These are phyloP conservation scores for Coemansia sp. DNA, from an alignment of 192 early-diverging fungal genomes.

Conservation along the genomic window DNA sequence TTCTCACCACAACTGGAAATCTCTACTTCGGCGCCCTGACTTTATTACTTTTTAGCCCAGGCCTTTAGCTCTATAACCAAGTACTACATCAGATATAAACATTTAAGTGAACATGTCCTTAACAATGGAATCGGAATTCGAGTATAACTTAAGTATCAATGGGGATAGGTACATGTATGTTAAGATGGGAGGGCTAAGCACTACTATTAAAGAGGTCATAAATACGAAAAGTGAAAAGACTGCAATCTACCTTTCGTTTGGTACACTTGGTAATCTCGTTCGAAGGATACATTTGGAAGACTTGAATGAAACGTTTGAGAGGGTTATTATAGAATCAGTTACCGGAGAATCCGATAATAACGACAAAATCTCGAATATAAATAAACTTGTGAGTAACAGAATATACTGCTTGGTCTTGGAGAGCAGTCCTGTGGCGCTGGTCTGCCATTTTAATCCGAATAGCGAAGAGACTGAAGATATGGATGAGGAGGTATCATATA, in stretches of 20 bases:
- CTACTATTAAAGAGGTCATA: background rate
- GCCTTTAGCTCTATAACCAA: background rate
- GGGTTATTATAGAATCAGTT: background rate
- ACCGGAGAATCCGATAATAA: background rate
- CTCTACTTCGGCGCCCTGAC: background rate
- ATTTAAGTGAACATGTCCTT: slow-evolving; percentile 62
- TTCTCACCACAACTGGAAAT: background rate
- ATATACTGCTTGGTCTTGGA: background rate
- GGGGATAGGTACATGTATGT: background rate
- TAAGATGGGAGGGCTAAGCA: background rate
- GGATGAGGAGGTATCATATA: too few species aligned
- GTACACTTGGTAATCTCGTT: background rate
- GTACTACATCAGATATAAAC: background rate
- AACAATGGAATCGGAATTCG: slow-evolving; percentile 29
- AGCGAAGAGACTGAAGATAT: too few species aligned
- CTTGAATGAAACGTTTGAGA: background rate
- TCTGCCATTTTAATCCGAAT: background rate
- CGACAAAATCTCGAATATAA: background rate
- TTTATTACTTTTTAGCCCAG: background rate
- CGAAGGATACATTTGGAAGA: background rate
- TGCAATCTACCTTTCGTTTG: background rate
- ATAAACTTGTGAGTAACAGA: background rate
- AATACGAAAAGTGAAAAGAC: background rate
- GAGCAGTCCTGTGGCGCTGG: too few species aligned
- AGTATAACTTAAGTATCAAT: background rate